These are phyloP conservation scores for Auriscalpium orientale DNA, from an alignment of 768 basidiomycete species.

Conservation along the genomic window DNA sequence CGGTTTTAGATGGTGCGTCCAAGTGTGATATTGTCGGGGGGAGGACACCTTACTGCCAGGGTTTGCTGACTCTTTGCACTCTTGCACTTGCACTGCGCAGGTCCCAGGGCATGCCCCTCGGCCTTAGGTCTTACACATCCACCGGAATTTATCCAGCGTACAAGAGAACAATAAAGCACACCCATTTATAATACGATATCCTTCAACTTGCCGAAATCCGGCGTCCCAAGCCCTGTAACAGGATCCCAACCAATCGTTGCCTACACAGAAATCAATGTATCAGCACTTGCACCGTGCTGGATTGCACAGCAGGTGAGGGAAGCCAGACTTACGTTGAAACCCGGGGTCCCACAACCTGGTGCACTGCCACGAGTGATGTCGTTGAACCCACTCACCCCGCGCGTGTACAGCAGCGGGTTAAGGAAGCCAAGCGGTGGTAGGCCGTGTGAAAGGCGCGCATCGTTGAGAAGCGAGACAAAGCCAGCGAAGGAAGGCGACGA, in stretches of 20 bases:
- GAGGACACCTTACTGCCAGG: too few relatives aligned
- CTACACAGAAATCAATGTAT: constrained; percentile 17
- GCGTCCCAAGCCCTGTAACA: constrained; percentile 53
- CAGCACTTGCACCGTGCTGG: too few relatives aligned
- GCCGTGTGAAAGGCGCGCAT: constrained; percentile 40
- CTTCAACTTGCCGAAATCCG: constrained; percentile 41
- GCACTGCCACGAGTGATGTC: constrained; percentile 55
- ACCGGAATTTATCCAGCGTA: too few relatives aligned
- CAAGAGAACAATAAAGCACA: too few relatives aligned
- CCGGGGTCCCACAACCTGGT: constrained; percentile 52
- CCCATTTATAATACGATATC: constrained; percentile 22
- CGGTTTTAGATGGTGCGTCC: too few relatives aligned
- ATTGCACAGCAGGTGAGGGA: neutral
- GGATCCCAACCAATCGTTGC: constrained; percentile 48
- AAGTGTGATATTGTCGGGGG: too few relatives aligned
- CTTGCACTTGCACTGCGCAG: too few relatives aligned
- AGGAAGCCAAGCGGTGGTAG: constrained; percentile 50
- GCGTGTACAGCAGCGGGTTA: constrained; percentile 52
- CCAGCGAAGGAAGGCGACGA: constrained; percentile 51
- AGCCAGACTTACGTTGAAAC: constrained; percentile 48
- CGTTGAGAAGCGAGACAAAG: constrained; percentile 38
- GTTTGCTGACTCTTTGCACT: too few relatives aligned
- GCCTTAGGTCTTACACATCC: too few relatives aligned
- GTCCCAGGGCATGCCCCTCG: too few relatives aligned
- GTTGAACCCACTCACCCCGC: constrained; percentile 36